Evolutionary conservation across 148 eudicot species (phyloP).

Genomic region (Nepenthes gracilis): DNA sequence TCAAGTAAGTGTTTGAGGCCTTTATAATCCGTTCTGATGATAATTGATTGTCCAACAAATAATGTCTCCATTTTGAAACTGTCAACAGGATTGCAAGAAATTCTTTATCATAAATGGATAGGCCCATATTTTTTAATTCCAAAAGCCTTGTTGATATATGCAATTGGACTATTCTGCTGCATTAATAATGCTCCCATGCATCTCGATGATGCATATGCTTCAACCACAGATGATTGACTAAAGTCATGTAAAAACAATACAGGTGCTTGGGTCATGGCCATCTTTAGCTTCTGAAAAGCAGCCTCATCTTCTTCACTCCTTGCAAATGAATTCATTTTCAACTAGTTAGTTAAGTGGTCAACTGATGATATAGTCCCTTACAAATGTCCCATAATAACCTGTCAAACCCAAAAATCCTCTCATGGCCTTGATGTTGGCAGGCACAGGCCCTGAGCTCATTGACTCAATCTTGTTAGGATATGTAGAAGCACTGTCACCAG

Average conservation of each 20-base stretch:
- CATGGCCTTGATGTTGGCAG: not conserved
- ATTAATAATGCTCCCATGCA: not conserved
- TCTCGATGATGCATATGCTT: not conserved
- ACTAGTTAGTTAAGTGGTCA: not conserved
- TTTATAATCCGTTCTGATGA: not conserved
- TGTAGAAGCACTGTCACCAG: not conserved
- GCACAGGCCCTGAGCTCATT: not conserved
- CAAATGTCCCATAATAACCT: not conserved
- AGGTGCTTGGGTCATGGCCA: not conserved
- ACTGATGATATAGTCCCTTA: not conserved
- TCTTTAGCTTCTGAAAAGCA: not conserved
- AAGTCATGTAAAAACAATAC: not conserved
- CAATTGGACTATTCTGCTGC: not conserved
- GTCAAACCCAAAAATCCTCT: not conserved
- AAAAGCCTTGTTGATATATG: not conserved
- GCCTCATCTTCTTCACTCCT: not conserved
- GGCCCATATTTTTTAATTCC: not conserved
- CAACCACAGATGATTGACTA: not conserved
- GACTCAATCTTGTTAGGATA: not conserved
- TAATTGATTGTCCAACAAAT: not conserved
- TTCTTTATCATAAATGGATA: not conserved
- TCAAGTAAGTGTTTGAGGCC: not conserved
- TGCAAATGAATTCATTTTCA: not conserved
- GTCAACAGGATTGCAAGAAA: not conserved
- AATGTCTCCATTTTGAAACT: not conserved